Base-by-base conservation (phyloP, 2,329 filamentous ascomycete species). In the Penicillium concentricum region DNA sequence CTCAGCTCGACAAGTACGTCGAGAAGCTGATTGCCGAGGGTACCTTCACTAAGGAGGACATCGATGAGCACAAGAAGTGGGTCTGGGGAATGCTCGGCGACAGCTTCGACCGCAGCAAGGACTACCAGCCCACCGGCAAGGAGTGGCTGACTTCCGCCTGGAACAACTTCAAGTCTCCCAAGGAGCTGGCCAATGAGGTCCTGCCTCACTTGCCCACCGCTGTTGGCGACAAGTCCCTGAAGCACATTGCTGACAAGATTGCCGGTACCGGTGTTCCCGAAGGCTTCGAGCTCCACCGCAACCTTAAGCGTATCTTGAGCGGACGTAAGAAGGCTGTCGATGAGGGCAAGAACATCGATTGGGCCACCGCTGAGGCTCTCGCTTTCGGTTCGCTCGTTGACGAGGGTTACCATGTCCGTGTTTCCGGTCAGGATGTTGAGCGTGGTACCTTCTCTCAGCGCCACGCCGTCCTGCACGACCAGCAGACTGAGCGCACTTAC, bases 31-130 rank as follows among this genome's bases (percentile, higher is more conserved):
- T 97, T 42, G 83, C 91, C 61, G 92, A 97, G 71, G 91, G 92
- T 68, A 96, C 90, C 52, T 99, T 99, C 80, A 96, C 91, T 66
- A 93, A 96, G 80, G 92, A 94, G 69, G 94, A 99, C 73, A 89
- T 99, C 59, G 93, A 99, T 57, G 94, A 99, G 82, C 94, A 99
- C 84, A 96, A 96, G 84, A 90, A 95, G 76, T 99, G 94, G 94
- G 94, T 97, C 58, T 99, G 93, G 94, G 90, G 90, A 61, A 97
- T 97, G 92, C 84, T 99, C 56, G 93, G 96, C 72, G 93, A 97
- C 76, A 97, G 92, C 79, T 99, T 97, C 77, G 84, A 91, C 69
- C 92, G 93, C 78, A 96, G 92, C 78, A 97, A 95, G 79, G 93
- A 99, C 70, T 99, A 99, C 79, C 89, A 93, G 76, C 91, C 94